Evolutionary conservation across 257 asterid genomes (phyloP).

Genomic region (Echium plantagineum): DNA sequence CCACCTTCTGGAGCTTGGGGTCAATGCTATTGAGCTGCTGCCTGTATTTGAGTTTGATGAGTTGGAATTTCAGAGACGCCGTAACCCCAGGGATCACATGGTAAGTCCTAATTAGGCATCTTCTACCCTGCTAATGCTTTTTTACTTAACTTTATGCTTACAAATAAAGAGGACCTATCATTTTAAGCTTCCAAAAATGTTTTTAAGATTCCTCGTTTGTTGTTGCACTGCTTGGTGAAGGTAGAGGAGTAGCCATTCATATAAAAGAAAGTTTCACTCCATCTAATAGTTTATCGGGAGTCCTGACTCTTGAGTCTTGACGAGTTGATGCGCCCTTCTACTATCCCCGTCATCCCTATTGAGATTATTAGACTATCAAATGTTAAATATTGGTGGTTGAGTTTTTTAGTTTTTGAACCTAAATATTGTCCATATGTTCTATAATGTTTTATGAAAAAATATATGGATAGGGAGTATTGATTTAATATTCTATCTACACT

Average conservation of each 20-base stretch:
- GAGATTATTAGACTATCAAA: no score
- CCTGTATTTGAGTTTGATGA: constrained; percentile 97
- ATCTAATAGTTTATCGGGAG: no score
- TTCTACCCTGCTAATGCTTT: neutral
- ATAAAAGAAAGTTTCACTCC: neutral
- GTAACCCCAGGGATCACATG: constrained; percentile 94
- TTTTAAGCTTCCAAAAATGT: neutral
- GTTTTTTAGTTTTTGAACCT: no score
- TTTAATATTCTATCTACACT: no score
- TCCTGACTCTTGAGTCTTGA: no score
- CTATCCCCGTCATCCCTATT: no score
- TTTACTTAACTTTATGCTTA: neutral
- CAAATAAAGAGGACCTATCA: neutral
- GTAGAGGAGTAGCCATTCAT: neutral
- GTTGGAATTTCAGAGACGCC: constrained; percentile 79
- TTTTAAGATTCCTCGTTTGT: neutral
- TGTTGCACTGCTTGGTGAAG: neutral
- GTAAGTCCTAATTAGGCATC: constrained; percentile 23
- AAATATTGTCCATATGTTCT: no score
- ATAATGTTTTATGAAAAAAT: no score
- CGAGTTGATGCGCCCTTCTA: no score
- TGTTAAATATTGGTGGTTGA: no score
- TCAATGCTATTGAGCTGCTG: constrained; percentile 82
- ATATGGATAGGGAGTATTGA: no score
- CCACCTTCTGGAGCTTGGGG: constrained; percentile 89